Percentiles rank a stretch among this genome's conserved stretches.
phyloP scores from a whole-genome alignment of 305 asterid genomes.

The Fraxinus greggii region DNA sequence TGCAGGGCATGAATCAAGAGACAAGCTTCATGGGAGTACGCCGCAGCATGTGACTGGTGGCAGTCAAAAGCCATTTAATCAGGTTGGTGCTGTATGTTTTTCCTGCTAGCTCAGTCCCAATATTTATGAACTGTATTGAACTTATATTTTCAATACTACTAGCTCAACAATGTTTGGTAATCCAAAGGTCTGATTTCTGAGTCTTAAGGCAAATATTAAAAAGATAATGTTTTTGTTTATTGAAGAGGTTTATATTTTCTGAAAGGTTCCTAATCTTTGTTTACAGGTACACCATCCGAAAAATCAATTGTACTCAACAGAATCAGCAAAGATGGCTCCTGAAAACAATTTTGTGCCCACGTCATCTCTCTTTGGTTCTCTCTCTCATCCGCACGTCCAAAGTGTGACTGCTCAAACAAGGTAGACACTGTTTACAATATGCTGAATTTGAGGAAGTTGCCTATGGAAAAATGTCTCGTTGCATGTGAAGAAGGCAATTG shows the following conservation, averaged over 20 bases:
- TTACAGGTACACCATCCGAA: constrained; percentile 39
- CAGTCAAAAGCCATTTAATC: constrained; percentile 36
- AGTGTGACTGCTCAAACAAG: constrained; percentile 30
- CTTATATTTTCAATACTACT: not conserved
- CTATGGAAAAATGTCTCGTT: not conserved
- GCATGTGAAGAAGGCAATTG: not conserved
- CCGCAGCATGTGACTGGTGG: constrained; percentile 30
- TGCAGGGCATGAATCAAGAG: constrained; percentile 49
- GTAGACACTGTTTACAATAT: constrained; percentile 25
- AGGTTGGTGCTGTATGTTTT: constrained; percentile 37
- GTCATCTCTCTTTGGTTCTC: constrained; percentile 30
- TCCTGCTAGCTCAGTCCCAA: constrained; percentile 14
- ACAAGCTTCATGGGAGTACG: constrained; percentile 41
- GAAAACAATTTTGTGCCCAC: constrained; percentile 29
- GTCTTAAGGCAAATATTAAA: not conserved
- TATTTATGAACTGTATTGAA: constrained; percentile 11
- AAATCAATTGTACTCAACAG: constrained; percentile 28
- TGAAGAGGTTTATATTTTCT: constrained; percentile 1
- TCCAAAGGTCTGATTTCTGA: constrained; percentile 22
- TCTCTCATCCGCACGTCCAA: constrained; percentile 32
- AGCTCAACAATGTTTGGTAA: constrained; percentile 13
- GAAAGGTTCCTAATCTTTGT: constrained; percentile 13
- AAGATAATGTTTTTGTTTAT: not conserved
- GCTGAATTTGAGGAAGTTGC: constrained; percentile 8
- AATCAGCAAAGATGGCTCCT: constrained; percentile 38